Percentiles rank a stretch among this genome's conserved stretches.
Conservation (phyloP, 108 stramenopile species). For the Nitzschia putrida region DNA sequence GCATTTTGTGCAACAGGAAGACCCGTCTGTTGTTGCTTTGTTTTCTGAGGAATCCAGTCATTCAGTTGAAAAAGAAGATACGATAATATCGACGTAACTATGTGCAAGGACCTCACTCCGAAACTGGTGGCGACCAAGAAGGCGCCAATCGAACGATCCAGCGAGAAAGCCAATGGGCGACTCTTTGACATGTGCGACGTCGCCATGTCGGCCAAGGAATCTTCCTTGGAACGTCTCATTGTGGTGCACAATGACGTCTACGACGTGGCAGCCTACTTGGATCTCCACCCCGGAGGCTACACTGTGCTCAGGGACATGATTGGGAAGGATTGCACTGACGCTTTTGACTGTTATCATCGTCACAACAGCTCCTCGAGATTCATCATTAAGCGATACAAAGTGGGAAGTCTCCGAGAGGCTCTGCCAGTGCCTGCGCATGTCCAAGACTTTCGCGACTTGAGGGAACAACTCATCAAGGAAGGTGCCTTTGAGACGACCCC, state of each 20-base stretch:
- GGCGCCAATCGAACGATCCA: neutral
- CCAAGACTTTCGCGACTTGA: constrained; percentile 5
- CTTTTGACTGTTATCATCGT: constrained; percentile 1
- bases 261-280: neutral
- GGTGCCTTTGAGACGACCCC: constrained; percentile 12
- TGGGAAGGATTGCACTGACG: constrained; percentile 31
- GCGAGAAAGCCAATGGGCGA: neutral
- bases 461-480: constrained; percentile 29
- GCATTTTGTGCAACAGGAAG: too few relatives aligned
- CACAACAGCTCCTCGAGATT: neutral
- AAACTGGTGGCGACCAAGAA: neutral
- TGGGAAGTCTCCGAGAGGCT: neutral
- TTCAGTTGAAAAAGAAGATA: too few relatives aligned
- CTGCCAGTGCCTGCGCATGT: constrained; percentile 2
- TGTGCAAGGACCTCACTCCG: too few relatives aligned
- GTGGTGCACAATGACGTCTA: neutral
- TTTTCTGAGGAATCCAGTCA: too few relatives aligned
- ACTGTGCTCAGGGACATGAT: constrained; percentile 14
- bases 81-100: too few relatives aligned
- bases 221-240: neutral
- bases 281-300: constrained; percentile 24
- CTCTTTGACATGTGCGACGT: neutral
- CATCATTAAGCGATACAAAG: constrained; percentile 1
- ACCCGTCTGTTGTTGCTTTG: too few relatives aligned
- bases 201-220: neutral